Evolutionary conservation across 2,329 filamentous ascomycete species (phyloP), one percentile per base, ranked within the genome.

Genomic region (Neophaeococcomyces mojaviensis): DNA sequence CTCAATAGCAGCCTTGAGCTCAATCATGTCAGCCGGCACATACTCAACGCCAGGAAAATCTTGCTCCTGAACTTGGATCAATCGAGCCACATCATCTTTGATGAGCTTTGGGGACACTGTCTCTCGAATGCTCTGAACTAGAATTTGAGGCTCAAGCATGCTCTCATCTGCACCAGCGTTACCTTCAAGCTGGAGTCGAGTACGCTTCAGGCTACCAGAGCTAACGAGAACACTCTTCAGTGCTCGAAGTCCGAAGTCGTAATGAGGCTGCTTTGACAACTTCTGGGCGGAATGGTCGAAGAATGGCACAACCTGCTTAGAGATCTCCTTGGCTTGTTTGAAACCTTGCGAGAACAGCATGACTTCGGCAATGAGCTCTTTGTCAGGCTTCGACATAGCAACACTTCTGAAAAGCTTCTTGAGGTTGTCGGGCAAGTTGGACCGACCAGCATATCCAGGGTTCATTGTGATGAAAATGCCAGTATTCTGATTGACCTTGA

Each of bases 381-480:
- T 98, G 73, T 98, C 94, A 1, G 92, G 92, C 68, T 97, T 98
- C 9, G 92, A 98, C 92, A 99, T 99, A 52, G 92, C 92, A 42
- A 99, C 89, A 61, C 92, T 98, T 63, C 94, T 84, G 80, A 99
- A 99, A 33, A 99, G 74, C 69, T 98, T 99, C 80, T 99, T 99
- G 71, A 99, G 68, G 65, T 99, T 99, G 69, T 99, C 92, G 2
- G 92, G 92, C 60, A 99, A 71, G 68, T 98, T 98, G 40, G 92
- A 99, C 67, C 92, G 87, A 47, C 92, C 92, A 44, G 92, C 92
- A 68, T 99, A 99, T 43, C 92, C 92, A 64, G 92, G 92, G 66
- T 99, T 99, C 94, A 99, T 98, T 32, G 92, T 99, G 64, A 99
- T 98, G 72, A 99, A 99, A 63, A 99, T 92, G 58, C 92, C 92